A percentile compares a stretch with the other conserved stretches of the same genome.
Evolutionary conservation across 106 monocot genomes (phyloP).

Genomic region (Chionographis japonica): DNA sequence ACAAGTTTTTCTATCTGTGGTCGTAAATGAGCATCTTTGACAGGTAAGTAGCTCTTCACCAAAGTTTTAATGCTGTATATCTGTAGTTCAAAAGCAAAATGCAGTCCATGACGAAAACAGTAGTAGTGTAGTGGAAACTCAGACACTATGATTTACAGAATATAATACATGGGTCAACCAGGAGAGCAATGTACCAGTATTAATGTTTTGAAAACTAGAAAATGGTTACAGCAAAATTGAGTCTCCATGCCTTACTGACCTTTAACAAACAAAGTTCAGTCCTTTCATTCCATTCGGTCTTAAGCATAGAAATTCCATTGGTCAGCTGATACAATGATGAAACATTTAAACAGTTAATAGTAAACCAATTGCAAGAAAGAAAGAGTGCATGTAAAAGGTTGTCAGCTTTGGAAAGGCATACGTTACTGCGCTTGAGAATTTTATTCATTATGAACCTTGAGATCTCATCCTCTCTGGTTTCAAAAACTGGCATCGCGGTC

Average conservation of each 20-base stretch:
- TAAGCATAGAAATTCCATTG: slow-evolving; percentile 15
- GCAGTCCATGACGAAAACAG: slow-evolving; percentile 1
- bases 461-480: slow-evolving; percentile 95
- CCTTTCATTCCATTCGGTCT: slow-evolving; percentile 60
- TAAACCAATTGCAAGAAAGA: neutral
- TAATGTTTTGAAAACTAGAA: neutral
- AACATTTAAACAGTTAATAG: neutral
- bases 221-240: neutral
- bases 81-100: slow-evolving; percentile 30
- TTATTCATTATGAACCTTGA: slow-evolving; percentile 64
- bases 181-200: too few relatives aligned
- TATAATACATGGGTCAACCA: too few relatives aligned
- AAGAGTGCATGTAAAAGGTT: neutral
- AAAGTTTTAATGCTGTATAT: slow-evolving; percentile 88
- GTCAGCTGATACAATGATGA: slow-evolving; percentile 32
- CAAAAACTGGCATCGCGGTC: slow-evolving; percentile 94
- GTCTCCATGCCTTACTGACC: slow-evolving; percentile 28
- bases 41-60: slow-evolving; percentile 89
- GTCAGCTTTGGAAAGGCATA: slow-evolving; percentile 25
- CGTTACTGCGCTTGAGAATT: slow-evolving; percentile 68
- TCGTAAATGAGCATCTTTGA: slow-evolving; percentile 79
- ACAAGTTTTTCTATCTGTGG: slow-evolving; percentile 78
- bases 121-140: neutral
- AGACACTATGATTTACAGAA: neutral
- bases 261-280: slow-evolving; percentile 75